Percentiles rank a stretch among this genome's conserved stretches.
These are phyloP conservation scores for Leccinellum albellum DNA, from an alignment of 768 basidiomycete genomes.

Conservation along the genomic window DNA sequence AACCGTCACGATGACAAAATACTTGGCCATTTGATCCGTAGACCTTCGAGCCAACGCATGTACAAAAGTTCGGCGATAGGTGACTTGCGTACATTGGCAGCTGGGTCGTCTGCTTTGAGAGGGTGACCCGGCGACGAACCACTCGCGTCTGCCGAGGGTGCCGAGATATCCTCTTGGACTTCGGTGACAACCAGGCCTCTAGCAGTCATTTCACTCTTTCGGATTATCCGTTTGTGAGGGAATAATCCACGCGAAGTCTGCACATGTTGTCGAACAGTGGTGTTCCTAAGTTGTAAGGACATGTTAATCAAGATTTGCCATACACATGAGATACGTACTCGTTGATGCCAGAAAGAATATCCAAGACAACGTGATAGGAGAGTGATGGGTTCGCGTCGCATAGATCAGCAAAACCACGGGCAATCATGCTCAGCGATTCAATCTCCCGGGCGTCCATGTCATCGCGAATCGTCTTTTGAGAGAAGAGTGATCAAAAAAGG, in stretches of 20 bases:
- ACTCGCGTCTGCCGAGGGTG: constrained; percentile 39
- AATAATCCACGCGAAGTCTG: constrained; percentile 78
- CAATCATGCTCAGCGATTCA: constrained; percentile 85
- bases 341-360: constrained; percentile 86
- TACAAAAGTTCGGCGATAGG: constrained; percentile 96
- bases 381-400: constrained; percentile 79
- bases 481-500: constrained; percentile 4
- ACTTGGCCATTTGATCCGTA: constrained; percentile 87
- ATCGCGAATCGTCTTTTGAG: constrained; percentile 59
- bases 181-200: constrained; percentile 82
- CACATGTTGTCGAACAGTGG: constrained; percentile 76
- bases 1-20: constrained; percentile 38
- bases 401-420: constrained; percentile 85
- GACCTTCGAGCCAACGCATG: constrained; percentile 92
- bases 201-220: constrained; percentile 82
- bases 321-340: constrained; percentile 54
- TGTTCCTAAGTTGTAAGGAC: constrained; percentile 49
- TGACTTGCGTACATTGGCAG: constrained; percentile 56
- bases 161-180: constrained; percentile 66
- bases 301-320: constrained; percentile 2
- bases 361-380: constrained; percentile 84
- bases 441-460: constrained; percentile 88
- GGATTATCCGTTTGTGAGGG: constrained; percentile 73
- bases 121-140: constrained; percentile 27
- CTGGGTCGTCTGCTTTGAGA: constrained; percentile 38